Percentiles rank a stretch among this genome's conserved stretches.
These are phyloP conservation scores for Lycium ferocissimum DNA, from an alignment of 257 asterid species.

Conservation along the genomic window DNA sequence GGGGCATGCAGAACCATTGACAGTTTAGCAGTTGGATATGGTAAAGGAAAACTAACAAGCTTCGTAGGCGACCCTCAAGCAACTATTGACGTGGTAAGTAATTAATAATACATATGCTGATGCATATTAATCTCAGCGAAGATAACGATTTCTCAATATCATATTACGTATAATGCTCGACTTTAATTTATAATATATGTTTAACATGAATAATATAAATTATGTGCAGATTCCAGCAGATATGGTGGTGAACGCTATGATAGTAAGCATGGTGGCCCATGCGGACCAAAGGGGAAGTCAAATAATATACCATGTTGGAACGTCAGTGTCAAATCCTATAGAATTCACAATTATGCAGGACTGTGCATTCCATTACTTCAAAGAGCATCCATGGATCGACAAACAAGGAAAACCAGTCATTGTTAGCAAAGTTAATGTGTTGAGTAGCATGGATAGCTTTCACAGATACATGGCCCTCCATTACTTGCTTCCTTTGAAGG, in stretches of 20 bases:
- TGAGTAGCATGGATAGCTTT: constrained; percentile 70
- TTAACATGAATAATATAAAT: not conserved
- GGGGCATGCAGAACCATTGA: constrained; percentile 72
- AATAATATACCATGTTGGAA: constrained; percentile 76
- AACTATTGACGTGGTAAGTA: constrained; percentile 64
- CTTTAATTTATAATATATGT: not conserved
- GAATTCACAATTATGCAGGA: constrained; percentile 48
- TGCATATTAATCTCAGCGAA: not conserved
- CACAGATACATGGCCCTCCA: constrained; percentile 61
- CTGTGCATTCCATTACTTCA: constrained; percentile 57
- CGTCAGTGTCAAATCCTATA: constrained; percentile 79
- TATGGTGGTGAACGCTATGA: constrained; percentile 95
- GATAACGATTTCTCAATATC: not conserved
- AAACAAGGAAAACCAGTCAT: constrained; percentile 70
- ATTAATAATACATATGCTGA: not conserved
- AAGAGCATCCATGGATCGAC: constrained; percentile 74
- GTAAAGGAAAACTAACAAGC: constrained; percentile 71
- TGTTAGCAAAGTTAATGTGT: constrained; percentile 64
- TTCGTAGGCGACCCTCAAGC: constrained; percentile 68
- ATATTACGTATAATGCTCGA: too few species aligned
- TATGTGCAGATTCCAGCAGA: constrained; percentile 83
- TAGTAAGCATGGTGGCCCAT: constrained; percentile 67
- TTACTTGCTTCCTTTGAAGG: constrained; percentile 87
- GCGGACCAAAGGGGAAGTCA: constrained; percentile 46
- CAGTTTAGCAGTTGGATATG: constrained; percentile 82